A percentile compares a stretch with the other conserved stretches of the same genome.
Evolutionary conservation across 768 basidiomycete genomes (phyloP).

Genomic region (Amanita brunnescens): DNA sequence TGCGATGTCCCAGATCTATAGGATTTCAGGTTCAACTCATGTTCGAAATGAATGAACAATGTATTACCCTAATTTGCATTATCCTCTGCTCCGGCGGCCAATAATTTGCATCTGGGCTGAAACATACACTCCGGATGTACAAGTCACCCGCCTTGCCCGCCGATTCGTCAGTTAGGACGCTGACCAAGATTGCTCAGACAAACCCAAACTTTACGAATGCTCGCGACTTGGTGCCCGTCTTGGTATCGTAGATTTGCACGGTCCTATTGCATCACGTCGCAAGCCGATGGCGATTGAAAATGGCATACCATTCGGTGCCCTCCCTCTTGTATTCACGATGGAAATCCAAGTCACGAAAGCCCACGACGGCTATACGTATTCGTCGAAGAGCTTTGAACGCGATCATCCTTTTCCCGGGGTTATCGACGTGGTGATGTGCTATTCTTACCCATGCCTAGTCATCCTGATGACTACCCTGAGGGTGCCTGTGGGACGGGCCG

Average conservation of each 20-base stretch:
- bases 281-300: slow-evolving; percentile 84
- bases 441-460: too few species aligned
- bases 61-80: slow-evolving; percentile 73
- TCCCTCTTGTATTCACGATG: slow-evolving; percentile 75
- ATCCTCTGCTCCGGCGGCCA: slow-evolving; percentile 90
- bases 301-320: slow-evolving; percentile 73
- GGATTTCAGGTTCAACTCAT: neutral
- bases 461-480: too few species aligned
- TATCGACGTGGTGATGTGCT: too few species aligned
- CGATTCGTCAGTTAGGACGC: slow-evolving; percentile 24
- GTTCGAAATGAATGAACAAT: slow-evolving; percentile 14
- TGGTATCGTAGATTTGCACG: slow-evolving; percentile 91
- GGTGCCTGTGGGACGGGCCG: too few species aligned
- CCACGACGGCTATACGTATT: too few species aligned
- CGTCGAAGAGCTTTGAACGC: too few species aligned
- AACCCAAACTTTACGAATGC: neutral
- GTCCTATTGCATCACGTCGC: slow-evolving; percentile 96
- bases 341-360: slow-evolving; percentile 97
- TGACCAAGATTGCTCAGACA: slow-evolving; percentile 3
- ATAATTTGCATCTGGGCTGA: slow-evolving; percentile 80
- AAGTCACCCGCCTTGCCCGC: slow-evolving; percentile 21
- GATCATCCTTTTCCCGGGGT: too few species aligned
- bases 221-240: slow-evolving; percentile 58
- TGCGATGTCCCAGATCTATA: slow-evolving; percentile 86
- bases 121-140: slow-evolving; percentile 62